Evolutionary conservation across 179 eudicot species (phyloP).

Genomic region (Silene coronaria): DNA sequence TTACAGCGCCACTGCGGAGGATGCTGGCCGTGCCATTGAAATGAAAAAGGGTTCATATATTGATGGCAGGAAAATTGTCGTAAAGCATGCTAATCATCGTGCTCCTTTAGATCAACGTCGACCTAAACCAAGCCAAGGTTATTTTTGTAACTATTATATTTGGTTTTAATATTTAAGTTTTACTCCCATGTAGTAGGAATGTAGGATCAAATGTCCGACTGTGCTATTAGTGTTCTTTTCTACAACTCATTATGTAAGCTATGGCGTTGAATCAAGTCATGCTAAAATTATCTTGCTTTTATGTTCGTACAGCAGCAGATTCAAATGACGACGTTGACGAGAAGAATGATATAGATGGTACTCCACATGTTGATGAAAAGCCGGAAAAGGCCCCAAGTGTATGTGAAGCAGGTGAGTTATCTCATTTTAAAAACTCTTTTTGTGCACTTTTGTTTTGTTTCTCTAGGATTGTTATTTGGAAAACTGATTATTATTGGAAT

Average conservation of each 20-base stretch:
- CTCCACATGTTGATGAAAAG: conserved; percentile 26
- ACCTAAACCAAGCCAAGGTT: conserved; percentile 61
- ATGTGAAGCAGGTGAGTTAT: conserved; percentile 23
- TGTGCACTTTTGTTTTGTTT: neutral
- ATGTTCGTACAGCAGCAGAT: conserved; percentile 25
- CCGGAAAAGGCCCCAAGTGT: conserved; percentile 17
- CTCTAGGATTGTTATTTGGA: neutral
- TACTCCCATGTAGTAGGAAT: neutral
- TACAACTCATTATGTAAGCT: neutral
- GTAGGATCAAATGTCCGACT: neutral
- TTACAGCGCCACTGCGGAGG: conserved; percentile 77
- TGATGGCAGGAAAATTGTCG: conserved; percentile 72
- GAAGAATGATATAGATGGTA: conserved; percentile 23
- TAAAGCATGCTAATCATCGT: conserved; percentile 74
- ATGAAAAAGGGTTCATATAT: conserved; percentile 68
- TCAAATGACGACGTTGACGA: conserved; percentile 28
- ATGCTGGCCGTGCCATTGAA: conserved; percentile 82
- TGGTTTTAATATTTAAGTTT: neutral
- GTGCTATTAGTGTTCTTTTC: neutral
- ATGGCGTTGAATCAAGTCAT: neutral
- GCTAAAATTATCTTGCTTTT: conserved; percentile 12
- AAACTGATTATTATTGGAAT: conserved; percentile 7
- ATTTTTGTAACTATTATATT: conserved; percentile 6
- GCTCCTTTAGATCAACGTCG: conserved; percentile 79
- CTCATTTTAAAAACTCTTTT: neutral